Evolutionary conservation across 2,329 filamentous ascomycete species (phyloP).

Genomic region (Ophiocordyceps camponoti-floridani): DNA sequence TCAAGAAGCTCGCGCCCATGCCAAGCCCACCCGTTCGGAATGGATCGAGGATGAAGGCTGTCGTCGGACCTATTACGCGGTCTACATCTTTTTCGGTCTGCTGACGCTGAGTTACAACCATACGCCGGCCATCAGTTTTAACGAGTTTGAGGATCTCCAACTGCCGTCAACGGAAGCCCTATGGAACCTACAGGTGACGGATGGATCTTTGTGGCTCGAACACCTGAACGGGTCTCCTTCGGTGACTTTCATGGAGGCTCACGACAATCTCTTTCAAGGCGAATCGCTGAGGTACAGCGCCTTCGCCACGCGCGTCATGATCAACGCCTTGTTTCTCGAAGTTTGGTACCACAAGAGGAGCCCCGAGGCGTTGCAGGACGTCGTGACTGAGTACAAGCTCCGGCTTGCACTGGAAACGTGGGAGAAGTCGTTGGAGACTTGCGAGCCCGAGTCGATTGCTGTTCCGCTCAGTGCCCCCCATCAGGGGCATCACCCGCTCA

Average conservation of each 20-base stretch:
- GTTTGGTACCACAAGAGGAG: slow-evolving; percentile 99
- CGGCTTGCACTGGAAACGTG: slow-evolving; percentile 92
- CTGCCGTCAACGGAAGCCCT: slow-evolving; percentile 85
- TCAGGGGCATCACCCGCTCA: slow-evolving; percentile 87
- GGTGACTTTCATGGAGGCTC: slow-evolving; percentile 81
- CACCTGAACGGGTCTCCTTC: slow-evolving; percentile 51
- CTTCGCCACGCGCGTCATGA: slow-evolving; percentile 94
- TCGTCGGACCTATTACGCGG: slow-evolving; percentile 89
- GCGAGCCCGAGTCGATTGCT: slow-evolving; percentile 75
- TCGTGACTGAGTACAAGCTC: slow-evolving; percentile 96
- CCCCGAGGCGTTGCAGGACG: slow-evolving; percentile 91
- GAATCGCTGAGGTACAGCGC: slow-evolving; percentile 84
- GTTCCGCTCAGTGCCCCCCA: slow-evolving; percentile 87
- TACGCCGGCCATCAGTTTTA: slow-evolving; percentile 93
- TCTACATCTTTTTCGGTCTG: slow-evolving; percentile 97
- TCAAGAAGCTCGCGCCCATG: slow-evolving; percentile 66
- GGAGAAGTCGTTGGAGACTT: slow-evolving; percentile 89
- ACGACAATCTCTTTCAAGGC: slow-evolving; percentile 90
- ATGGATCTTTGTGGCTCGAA: slow-evolving; percentile 74
- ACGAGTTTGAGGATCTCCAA: slow-evolving; percentile 87
- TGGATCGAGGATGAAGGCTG: slow-evolving; percentile 98
- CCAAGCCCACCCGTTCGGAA: slow-evolving; percentile 61
- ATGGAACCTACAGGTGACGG: slow-evolving; percentile 71
- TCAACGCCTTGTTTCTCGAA: slow-evolving; percentile 94
- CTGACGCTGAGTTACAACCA: slow-evolving; percentile 94